phyloP scores from a whole-genome alignment of 148 eudicot genomes.

The Drosera capensis region DNA sequence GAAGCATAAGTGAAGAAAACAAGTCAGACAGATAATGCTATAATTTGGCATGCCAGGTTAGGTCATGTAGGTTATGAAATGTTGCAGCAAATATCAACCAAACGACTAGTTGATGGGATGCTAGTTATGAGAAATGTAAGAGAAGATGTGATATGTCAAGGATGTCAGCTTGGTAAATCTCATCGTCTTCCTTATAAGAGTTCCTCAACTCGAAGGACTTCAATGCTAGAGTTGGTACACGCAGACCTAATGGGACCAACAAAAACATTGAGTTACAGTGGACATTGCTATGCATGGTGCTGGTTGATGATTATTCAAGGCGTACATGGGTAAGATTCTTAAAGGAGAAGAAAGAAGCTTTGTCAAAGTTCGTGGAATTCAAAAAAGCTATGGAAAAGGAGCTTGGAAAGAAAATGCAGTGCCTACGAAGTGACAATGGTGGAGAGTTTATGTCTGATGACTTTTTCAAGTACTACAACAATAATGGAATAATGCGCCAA shows the following conservation, averaged over 20 bases:
- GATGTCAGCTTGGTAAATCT: constrained; percentile 16
- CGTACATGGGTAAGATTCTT: constrained; percentile 7
- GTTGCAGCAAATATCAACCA: constrained; percentile 10
- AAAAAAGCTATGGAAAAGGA: constrained; percentile 3
- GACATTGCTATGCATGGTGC: not conserved
- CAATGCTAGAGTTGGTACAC: constrained; percentile 7
- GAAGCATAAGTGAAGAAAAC: constrained; percentile 16
- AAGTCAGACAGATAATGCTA: constrained; percentile 8
- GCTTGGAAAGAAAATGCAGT: too few relatives aligned
- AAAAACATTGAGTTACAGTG: constrained; percentile 7
- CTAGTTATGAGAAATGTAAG: constrained; percentile 7
- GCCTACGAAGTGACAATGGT: too few relatives aligned
- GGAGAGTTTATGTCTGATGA: constrained; percentile 11
- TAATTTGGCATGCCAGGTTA: constrained; percentile 19
- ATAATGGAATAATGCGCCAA: constrained; percentile 2
- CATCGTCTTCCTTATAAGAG: constrained; percentile 12
- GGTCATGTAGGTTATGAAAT: constrained; percentile 13
- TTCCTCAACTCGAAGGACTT: constrained; percentile 3
- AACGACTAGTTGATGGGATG: constrained; percentile 9
- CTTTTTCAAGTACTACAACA: constrained; percentile 4
- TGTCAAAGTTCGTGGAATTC: constrained; percentile 5
- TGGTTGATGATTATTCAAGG: constrained; percentile 10
- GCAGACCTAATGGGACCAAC: constrained; percentile 14
- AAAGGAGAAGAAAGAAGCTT: constrained; percentile 4
- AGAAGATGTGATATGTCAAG: constrained; percentile 13